Conservation (phyloP, 768 basidiomycete genomes). For the Mycena galericulata region DNA sequence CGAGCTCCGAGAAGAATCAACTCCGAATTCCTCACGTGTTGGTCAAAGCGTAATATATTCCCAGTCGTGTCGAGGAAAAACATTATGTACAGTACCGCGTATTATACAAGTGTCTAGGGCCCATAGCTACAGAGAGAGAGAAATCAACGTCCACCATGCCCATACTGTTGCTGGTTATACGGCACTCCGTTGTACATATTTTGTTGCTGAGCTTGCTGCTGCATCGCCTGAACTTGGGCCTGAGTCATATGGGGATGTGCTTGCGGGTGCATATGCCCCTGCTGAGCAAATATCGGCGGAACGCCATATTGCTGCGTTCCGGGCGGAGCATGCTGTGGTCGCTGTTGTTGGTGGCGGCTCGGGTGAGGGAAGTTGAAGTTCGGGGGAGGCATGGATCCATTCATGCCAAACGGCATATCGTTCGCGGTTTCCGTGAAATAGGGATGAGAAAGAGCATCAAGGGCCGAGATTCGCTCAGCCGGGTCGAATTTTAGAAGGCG, state of each 20-base stretch:
- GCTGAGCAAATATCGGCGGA: slow-evolving; percentile 45
- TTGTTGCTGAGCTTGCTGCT: slow-evolving; percentile 28
- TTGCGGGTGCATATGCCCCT: slow-evolving; percentile 23
- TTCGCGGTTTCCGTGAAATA: slow-evolving; percentile 80
- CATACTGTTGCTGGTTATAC: slow-evolving; percentile 30
- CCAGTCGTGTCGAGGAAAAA: neutral
- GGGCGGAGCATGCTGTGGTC: slow-evolving; percentile 51
- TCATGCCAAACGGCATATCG: slow-evolving; percentile 55
- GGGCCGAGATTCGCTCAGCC: slow-evolving; percentile 88
- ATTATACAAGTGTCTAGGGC: neutral
- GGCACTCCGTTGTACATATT: slow-evolving; percentile 20
- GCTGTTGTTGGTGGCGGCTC: slow-evolving; percentile 65
- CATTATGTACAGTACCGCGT: neutral
- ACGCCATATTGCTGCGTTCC: slow-evolving; percentile 29
- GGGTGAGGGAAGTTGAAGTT: slow-evolving; percentile 77
- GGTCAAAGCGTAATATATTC: neutral
- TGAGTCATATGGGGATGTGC: slow-evolving; percentile 24
- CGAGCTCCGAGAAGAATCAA: neutral
- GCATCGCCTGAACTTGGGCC: slow-evolving; percentile 30
- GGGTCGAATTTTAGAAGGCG: slow-evolving; percentile 97
- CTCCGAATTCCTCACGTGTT: neutral
- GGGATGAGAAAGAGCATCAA: slow-evolving; percentile 91
- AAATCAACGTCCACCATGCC: slow-evolving; percentile 29
- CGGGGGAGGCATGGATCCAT: slow-evolving; percentile 75
- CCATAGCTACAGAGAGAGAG: neutral